Evolutionary conservation across 768 basidiomycete species (phyloP).

Genomic region (Serendipita sp.): DNA sequence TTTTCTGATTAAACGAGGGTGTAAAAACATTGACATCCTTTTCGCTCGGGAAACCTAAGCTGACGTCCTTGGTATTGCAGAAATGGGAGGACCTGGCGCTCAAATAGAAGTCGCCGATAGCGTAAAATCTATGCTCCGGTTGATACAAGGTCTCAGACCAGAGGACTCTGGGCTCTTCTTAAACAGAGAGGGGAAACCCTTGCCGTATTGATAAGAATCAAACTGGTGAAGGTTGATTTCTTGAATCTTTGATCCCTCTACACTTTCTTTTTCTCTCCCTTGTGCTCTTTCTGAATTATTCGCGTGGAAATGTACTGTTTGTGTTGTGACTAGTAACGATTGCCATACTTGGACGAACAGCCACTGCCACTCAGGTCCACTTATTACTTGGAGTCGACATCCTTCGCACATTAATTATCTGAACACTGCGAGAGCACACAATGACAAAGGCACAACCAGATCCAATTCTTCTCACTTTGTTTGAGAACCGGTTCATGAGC

Average conservation of each 20-base stretch:
- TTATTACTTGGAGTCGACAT: not conserved
- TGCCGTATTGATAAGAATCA: not conserved
- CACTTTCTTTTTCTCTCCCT: not conserved
- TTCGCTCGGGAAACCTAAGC: not conserved
- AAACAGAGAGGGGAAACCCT: not conserved
- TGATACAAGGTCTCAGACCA: not conserved
- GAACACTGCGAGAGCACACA: not conserved
- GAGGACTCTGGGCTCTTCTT: conserved; percentile 1
- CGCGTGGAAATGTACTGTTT: not conserved
- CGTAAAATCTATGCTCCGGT: conserved; percentile 1
- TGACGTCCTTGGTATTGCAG: not conserved
- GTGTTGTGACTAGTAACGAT: not conserved
- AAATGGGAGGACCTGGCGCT: not conserved
- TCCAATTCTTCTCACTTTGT: conserved; percentile 76
- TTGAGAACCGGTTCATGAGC: conserved; percentile 94
- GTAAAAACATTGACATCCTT: not conserved
- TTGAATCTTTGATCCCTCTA: too few species aligned
- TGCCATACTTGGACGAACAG: not conserved
- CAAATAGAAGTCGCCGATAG: conserved; percentile 5
- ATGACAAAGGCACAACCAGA: conserved; percentile 30
- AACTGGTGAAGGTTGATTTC: too few species aligned
- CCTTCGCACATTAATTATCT: not conserved
- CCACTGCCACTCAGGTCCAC: not conserved
- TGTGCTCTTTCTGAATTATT: not conserved
- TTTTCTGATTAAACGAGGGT: not conserved